phyloP scores from a whole-genome alignment of 2,329 filamentous ascomycete species.

The Cladophialophora carrionii region DNA sequence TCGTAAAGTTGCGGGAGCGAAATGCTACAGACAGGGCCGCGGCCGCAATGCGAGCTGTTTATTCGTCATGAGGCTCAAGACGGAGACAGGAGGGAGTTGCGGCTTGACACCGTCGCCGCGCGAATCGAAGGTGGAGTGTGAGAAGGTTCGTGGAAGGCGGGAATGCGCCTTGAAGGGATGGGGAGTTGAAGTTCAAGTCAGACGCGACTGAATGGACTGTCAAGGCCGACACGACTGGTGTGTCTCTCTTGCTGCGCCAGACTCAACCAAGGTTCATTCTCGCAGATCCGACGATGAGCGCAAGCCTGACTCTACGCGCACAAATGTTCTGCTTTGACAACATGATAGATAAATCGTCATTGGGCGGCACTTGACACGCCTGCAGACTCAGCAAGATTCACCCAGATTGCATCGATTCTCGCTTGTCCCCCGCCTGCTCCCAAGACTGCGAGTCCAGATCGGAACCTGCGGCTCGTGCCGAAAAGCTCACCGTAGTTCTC shows the following conservation, averaged over 20 bases:
- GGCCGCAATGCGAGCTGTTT: slow-evolving; percentile 18
- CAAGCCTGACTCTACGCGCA: neutral
- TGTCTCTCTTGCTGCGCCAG: neutral
- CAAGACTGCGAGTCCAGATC: neutral
- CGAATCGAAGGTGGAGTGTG: neutral
- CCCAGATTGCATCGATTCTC: neutral
- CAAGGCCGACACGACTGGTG: neutral
- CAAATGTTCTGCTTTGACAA: neutral
- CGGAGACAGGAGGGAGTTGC: neutral
- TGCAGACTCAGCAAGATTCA: neutral
- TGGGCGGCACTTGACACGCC: neutral
- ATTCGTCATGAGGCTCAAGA: slow-evolving; percentile 21
- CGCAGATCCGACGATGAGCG: neutral
- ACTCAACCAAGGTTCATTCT: neutral
- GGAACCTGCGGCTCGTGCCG: neutral
- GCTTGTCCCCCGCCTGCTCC: slow-evolving; percentile 8
- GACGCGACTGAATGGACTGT: neutral
- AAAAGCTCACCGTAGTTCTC: neutral
- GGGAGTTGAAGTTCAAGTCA: neutral
- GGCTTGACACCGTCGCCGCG: neutral
- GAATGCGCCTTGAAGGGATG: neutral
- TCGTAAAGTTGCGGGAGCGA: neutral
- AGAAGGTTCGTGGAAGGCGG: neutral
- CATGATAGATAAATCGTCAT: slow-evolving; percentile 3
- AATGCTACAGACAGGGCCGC: slow-evolving; percentile 28